Conservation (phyloP, 2,329 filamentous ascomycete genomes). For the Aureobasidium sp. region DNA sequence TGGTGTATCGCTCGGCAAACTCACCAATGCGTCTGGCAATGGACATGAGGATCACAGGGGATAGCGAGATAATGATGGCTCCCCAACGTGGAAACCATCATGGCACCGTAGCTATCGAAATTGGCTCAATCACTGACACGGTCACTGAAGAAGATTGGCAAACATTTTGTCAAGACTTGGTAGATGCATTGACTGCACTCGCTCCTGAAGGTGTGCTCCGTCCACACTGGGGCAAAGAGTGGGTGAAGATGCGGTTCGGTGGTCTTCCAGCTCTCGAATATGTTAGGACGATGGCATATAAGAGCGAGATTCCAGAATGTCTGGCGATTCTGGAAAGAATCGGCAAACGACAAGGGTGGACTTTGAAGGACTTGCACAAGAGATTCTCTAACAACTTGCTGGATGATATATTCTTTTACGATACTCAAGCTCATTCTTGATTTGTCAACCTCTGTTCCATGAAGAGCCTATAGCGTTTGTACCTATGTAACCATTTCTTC, state of each 20-base stretch:
- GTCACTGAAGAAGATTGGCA: conserved; percentile 32
- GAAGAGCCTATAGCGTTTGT: background rate
- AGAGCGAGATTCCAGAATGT: conserved; percentile 34
- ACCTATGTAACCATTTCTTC: too few species aligned
- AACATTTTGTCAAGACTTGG: conserved; percentile 35
- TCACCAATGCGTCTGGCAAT: conserved; percentile 18
- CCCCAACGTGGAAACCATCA: conserved; percentile 37
- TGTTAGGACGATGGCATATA: conserved; percentile 35
- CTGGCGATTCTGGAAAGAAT: conserved; percentile 30
- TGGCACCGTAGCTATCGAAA: conserved; percentile 39
- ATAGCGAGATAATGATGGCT: conserved; percentile 39
- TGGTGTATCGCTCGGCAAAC: conserved; percentile 30
- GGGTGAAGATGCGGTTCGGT: background rate
- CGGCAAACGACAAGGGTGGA: conserved; percentile 36
- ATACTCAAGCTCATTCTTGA: background rate
- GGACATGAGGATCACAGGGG: conserved; percentile 22
- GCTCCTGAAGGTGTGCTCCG: conserved; percentile 23
- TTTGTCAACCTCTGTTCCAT: too few species aligned
- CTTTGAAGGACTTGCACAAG: conserved; percentile 31
- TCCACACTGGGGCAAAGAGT: conserved; percentile 44
- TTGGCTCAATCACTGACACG: conserved; percentile 32
- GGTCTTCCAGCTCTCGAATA: conserved; percentile 25
- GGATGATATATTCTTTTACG: conserved; percentile 26
- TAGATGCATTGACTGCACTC: conserved; percentile 32
- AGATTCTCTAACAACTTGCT: conserved; percentile 39